Evolutionary conservation across 139 green algal species (phyloP).

Genomic region (Chlorella sp.): DNA sequence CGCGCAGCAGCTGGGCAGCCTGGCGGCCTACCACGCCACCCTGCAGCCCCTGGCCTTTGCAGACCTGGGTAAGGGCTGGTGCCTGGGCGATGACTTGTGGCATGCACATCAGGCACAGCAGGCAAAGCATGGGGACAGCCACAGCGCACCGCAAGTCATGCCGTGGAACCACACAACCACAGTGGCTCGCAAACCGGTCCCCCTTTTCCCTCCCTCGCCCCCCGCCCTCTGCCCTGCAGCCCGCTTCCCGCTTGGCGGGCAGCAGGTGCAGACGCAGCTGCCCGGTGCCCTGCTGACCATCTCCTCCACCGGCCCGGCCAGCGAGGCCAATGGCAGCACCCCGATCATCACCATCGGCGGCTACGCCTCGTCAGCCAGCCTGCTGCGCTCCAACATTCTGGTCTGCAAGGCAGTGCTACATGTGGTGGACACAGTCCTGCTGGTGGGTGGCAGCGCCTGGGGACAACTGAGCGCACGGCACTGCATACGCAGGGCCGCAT

Average conservation of each 20-base stretch:
- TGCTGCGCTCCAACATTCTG: constrained; percentile 12
- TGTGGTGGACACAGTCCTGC: background rate
- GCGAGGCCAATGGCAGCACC: background rate
- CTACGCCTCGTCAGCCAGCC: background rate
- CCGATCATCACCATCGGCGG: background rate
- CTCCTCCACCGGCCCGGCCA: background rate
- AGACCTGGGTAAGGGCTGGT: background rate
- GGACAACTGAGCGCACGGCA: background rate
- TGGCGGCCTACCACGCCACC: constrained; percentile 4
- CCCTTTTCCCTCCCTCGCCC: background rate
- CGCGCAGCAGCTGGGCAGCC: background rate
- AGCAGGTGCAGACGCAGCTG: background rate
- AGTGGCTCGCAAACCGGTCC: too few relatives aligned
- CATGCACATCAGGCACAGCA: too few relatives aligned
- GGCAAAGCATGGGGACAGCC: too few relatives aligned
- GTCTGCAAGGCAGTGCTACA: background rate
- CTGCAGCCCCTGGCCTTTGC: background rate
- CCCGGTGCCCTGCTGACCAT: constrained; percentile 14
- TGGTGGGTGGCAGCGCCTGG: background rate
- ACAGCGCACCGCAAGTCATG: background rate
- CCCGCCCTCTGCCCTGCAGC: background rate
- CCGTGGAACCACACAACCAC: too few relatives aligned
- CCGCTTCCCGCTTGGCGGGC: background rate
- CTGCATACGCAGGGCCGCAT: too few relatives aligned
- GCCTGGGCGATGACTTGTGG: too few relatives aligned